Base-by-base conservation (phyloP, 192 early-diverging fungal species). In the Linnemannia hyalina region DNA sequence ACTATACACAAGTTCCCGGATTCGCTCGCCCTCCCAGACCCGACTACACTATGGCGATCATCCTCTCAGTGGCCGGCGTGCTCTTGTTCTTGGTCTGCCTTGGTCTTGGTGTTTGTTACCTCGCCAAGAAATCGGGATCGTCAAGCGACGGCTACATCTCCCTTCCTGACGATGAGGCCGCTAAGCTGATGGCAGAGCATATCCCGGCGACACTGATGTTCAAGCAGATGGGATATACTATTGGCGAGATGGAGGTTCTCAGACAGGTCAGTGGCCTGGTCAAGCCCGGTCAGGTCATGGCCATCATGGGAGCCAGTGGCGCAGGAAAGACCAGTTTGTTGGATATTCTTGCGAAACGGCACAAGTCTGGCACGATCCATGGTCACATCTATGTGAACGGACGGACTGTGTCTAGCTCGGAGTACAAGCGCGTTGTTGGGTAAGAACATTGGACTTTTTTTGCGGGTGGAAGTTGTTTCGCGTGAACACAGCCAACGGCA, bases 271-370 rank as follows among this genome's bases (percentile, higher is more conserved):
- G 91, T 35, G 98, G 98, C 41, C 82, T 93, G 26, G 96, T 96
- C 9, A 88, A 91, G 23, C 95, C 97, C 0, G 98, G 98, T 65
- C 91, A 98, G 78, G 93, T 99, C 11, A 93, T 97, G 92, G 98
- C 97, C 18, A 96, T 99, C 46, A 95, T 99, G 92, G 98, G 97
- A 10, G 95, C 95, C 15, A 97, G 96, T 29, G 97, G 96, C 7
- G 98, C 98, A 0, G 98, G 98, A 16, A 99, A 99, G 84, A 97
- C 98, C 18, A 97, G 94, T 41, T 89, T 98, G 69, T 88, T 99
- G 54, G 97, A 99, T 83, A 97, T 99, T 78, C 90, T 99, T 29
- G 97, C 98, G 0, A 90, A 93, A 7, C 88, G 97, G 80, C 90
- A 93, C 87, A 94, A 95, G 77, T 84, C 92, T 44, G 93, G 95